A percentile compares a stretch with the other conserved stretches of the same genome.
These are phyloP conservation scores for Cantharellus cinnabarinus DNA, from an alignment of 768 basidiomycete species.

Conservation along the genomic window DNA sequence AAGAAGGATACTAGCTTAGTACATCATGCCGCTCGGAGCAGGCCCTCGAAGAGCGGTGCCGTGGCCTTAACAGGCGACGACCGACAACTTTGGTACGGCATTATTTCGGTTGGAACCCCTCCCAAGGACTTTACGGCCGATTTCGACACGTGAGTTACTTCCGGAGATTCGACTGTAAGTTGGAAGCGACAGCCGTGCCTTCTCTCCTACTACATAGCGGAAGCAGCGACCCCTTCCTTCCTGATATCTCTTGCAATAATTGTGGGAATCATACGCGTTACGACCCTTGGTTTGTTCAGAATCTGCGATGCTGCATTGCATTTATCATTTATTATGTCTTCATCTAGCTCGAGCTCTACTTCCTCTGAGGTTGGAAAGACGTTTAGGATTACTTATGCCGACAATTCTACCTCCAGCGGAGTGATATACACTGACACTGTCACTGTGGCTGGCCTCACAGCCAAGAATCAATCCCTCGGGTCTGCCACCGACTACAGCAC, in stretches of 20 bases:
- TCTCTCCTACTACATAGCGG: background rate
- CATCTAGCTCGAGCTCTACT: slow-evolving; percentile 14
- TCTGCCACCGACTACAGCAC: slow-evolving; percentile 23
- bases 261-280: background rate
- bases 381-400: slow-evolving; percentile 23
- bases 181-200: background rate
- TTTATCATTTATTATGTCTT: background rate
- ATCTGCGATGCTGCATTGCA: background rate
- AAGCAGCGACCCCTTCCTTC: background rate
- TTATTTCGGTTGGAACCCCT: slow-evolving; percentile 3
- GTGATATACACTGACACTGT: slow-evolving; percentile 29
- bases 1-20: background rate
- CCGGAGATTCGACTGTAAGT: background rate
- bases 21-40: background rate
- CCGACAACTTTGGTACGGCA: background rate
- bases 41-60: background rate
- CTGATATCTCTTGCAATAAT: background rate
- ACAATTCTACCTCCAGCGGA: slow-evolving; percentile 21
- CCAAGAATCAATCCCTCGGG: slow-evolving; percentile 24
- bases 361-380: slow-evolving; percentile 15
- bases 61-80: background rate
- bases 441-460: slow-evolving; percentile 24
- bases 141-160: slow-evolving; percentile 6
- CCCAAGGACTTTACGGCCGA: slow-evolving; percentile 5
- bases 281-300: background rate